These are phyloP conservation scores for Botrytis fragariae DNA, from an alignment of 2,329 filamentous ascomycete species.

Conservation along the genomic window DNA sequence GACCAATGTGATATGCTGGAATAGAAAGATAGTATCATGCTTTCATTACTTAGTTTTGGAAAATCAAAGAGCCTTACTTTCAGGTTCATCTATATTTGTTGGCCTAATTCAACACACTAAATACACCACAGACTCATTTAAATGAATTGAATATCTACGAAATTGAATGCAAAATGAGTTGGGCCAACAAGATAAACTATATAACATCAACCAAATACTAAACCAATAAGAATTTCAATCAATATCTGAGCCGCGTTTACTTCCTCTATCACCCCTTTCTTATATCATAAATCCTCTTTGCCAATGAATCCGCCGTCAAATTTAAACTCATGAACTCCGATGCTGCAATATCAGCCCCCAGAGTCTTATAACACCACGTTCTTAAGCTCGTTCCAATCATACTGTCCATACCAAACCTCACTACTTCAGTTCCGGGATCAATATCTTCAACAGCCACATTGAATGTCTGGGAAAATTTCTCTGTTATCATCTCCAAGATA, in stretches of 20 bases:
- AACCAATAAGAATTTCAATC: too few species aligned
- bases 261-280: background rate
- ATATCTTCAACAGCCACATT: slow-evolving; percentile 48
- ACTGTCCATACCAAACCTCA: slow-evolving; percentile 41
- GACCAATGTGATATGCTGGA: background rate
- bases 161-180: too few species aligned
- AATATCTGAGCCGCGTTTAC: background rate
- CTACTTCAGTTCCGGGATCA: slow-evolving; percentile 44
- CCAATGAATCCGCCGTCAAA: background rate
- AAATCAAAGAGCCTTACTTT: background rate
- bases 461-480: slow-evolving; percentile 47
- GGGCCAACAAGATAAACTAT: background rate
- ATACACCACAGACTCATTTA: background rate
- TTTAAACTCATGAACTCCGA: slow-evolving; percentile 9
- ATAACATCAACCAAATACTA: background rate
- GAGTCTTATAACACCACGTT: slow-evolving; percentile 41
- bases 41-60: background rate
- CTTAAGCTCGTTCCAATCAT: slow-evolving; percentile 31
- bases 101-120: accelerated
- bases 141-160: too few species aligned
- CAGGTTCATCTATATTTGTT: background rate
- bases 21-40: background rate
- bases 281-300: slow-evolving; percentile 2
- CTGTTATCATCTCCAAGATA: slow-evolving; percentile 42
- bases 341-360: slow-evolving; percentile 39